These are phyloP conservation scores for Neurospora sp. DNA, from an alignment of 495 filamentous ascomycete species.

Conservation along the genomic window DNA sequence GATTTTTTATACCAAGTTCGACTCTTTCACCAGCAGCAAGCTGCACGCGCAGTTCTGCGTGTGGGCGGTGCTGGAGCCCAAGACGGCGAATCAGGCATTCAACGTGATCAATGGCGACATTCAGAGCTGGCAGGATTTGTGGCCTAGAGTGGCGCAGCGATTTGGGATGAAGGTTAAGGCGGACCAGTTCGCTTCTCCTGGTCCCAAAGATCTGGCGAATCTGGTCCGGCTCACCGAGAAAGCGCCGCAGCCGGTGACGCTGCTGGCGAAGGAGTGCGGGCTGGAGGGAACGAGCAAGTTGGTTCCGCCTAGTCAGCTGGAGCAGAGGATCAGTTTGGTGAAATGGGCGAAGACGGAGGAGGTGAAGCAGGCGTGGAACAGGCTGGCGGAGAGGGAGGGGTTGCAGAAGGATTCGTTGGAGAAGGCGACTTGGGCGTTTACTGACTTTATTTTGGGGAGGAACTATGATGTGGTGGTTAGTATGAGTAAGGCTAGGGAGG, in stretches of 20 bases:
- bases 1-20: constrained; percentile 39
- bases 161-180: constrained; percentile 36
- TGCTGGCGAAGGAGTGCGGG: constrained; percentile 30
- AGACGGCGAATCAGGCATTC: constrained; percentile 41
- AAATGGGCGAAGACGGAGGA: constrained; percentile 43
- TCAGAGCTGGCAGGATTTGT: constrained; percentile 45
- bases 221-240: constrained; percentile 16
- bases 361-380: constrained; percentile 39
- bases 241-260: constrained; percentile 31
- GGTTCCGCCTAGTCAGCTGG: constrained; percentile 24
- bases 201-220: constrained; percentile 5
- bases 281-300: constrained; percentile 18
- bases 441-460: constrained; percentile 41
- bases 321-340: constrained; percentile 37
- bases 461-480: constrained; percentile 39
- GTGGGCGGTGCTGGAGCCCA: constrained; percentile 38
- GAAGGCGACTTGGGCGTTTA: constrained; percentile 48
- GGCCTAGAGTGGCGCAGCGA: constrained; percentile 40
- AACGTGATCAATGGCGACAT: constrained; percentile 47
- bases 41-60: constrained; percentile 44
- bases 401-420: constrained; percentile 40
- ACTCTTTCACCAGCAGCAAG: constrained; percentile 40
- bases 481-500: constrained; percentile 50
- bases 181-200: constrained; percentile 31
- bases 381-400: constrained; percentile 34